phyloP scores from a whole-genome alignment of 345 rosid species.

The Citrus reticulata region DNA sequence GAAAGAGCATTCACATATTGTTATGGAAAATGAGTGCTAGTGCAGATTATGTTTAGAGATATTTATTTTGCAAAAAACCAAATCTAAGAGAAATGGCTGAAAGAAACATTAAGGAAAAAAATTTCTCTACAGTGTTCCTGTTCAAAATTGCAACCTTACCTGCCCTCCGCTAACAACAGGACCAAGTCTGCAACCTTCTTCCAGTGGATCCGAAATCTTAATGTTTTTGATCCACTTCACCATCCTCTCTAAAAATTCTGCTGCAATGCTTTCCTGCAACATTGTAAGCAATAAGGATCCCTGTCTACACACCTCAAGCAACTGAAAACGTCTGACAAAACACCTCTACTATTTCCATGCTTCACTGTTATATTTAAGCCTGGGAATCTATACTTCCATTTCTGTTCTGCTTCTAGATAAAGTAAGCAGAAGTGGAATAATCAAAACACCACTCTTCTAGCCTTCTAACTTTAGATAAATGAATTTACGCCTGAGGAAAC shows the following conservation, averaged over 20 bases:
- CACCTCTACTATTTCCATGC: not conserved
- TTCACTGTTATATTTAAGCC: not conserved
- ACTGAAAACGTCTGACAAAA: not conserved
- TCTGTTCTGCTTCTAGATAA: not conserved
- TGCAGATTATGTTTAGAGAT: not conserved
- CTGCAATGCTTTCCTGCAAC: constrained; percentile 72
- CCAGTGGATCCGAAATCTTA: constrained; percentile 87
- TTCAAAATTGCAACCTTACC: constrained; percentile 34
- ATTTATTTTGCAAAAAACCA: not conserved
- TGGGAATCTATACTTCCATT: not conserved
- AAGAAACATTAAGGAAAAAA: not conserved
- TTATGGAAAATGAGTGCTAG: not conserved
- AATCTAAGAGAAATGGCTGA: not conserved
- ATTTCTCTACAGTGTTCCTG: not conserved
- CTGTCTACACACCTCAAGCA: not conserved
- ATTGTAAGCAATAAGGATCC: constrained; percentile 8
- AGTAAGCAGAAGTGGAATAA: not conserved
- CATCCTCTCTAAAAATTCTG: constrained; percentile 61
- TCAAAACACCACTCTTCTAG: not conserved
- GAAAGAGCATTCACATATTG: not conserved
- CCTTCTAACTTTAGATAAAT: not conserved
- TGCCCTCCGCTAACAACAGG: constrained; percentile 84
- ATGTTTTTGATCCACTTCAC: constrained; percentile 77
- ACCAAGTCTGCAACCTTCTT: constrained; percentile 94
- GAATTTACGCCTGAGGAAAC: not conserved